phyloP scores from a whole-genome alignment of 1,139 yeast species.

The Dujonia santamariae region DNA sequence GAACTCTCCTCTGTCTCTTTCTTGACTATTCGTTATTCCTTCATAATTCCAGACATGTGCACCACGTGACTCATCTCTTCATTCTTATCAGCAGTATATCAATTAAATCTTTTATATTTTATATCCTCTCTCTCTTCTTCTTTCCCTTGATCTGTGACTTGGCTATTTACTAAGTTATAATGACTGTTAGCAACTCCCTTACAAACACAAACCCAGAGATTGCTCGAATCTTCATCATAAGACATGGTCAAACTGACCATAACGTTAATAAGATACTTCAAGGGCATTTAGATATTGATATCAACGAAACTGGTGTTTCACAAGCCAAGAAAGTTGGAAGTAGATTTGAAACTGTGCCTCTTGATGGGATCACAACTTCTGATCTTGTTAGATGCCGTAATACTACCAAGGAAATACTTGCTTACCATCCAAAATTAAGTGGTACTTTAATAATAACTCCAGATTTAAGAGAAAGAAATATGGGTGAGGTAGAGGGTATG shows the following conservation, averaged over 20 bases:
- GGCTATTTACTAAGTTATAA: not conserved
- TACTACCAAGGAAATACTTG: slow-evolving; percentile 43
- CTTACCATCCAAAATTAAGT: slow-evolving; percentile 20
- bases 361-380: slow-evolving; percentile 56
- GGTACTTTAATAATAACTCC: slow-evolving; percentile 21
- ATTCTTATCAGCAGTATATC: not conserved
- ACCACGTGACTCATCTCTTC: not conserved
- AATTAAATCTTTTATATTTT: not conserved
- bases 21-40: no score
- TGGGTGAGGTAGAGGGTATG: slow-evolving; percentile 82
- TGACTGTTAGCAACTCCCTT: slow-evolving; percentile 7
- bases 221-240: slow-evolving; percentile 57
- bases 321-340: slow-evolving; percentile 56
- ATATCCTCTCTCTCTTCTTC: not conserved
- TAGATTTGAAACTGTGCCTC: slow-evolving; percentile 30
- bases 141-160: not conserved
- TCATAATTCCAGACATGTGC: no score
- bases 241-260: slow-evolving; percentile 82
- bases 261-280: slow-evolving; percentile 66
- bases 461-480: slow-evolving; percentile 66
- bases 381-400: slow-evolving; percentile 61
- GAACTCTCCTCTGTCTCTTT: no score
- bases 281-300: slow-evolving; percentile 64
- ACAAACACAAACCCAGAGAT: slow-evolving; percentile 33
- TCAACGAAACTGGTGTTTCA: slow-evolving; percentile 54